Percentiles rank a stretch among this genome's conserved stretches.
Evolutionary conservation across 805 yeast species (phyloP).

Genomic region (Saccharomycopsis fermentans): DNA sequence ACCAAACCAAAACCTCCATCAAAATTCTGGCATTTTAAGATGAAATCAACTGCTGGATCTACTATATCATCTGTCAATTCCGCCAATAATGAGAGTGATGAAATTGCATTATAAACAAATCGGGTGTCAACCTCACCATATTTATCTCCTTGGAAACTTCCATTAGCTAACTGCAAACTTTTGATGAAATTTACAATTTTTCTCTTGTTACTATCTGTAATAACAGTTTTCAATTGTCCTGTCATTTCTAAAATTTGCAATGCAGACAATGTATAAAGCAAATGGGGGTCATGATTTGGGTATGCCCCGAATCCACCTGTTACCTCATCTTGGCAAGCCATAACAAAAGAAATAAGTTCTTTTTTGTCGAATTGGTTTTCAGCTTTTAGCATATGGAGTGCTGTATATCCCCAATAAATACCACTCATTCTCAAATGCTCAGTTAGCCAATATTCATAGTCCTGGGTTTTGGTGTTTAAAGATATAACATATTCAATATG

Average conservation of each 20-base stretch:
- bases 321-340: conserved; percentile 30
- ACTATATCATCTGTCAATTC: conserved; percentile 42
- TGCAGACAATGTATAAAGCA: conserved; percentile 77
- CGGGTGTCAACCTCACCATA: conserved; percentile 93
- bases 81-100: conserved; percentile 60
- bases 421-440: conserved; percentile 91
- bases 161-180: conserved; percentile 33
- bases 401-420: conserved; percentile 88
- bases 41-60: conserved; percentile 55
- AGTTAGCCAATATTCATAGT: conserved; percentile 74
- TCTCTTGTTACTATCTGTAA: conserved; percentile 23
- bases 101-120: conserved; percentile 75
- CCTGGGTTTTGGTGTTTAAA: conserved; percentile 44
- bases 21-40: conserved; percentile 67
- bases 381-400: conserved; percentile 51
- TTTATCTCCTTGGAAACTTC: conserved; percentile 81
- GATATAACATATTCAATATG: conserved; percentile 50
- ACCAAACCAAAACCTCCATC: conserved; percentile 94
- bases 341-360: conserved; percentile 59
- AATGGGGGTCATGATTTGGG: conserved; percentile 82
- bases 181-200: conserved; percentile 30
- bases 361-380: conserved; percentile 46
- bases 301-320: conserved; percentile 85
- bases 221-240: conserved; percentile 41
- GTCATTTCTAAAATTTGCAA: conserved; percentile 68